Conservation (phyloP, 1,284 basidiomycete genomes). For the Sporisorium exsertum region DNA sequence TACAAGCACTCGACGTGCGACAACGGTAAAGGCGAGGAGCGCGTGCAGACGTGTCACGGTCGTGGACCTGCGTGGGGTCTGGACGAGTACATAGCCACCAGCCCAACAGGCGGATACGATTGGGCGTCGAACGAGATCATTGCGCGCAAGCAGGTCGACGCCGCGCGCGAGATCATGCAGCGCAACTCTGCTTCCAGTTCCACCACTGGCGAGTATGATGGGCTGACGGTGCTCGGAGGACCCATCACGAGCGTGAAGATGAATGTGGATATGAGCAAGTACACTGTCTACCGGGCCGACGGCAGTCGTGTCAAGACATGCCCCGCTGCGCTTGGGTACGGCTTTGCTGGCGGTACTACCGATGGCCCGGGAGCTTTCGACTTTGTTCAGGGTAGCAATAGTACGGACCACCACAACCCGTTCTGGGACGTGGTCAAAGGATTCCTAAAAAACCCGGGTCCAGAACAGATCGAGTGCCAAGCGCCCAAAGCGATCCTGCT, state of each 20-base stretch:
- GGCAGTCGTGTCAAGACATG: conserved; percentile 80
- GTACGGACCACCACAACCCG: conserved; percentile 76
- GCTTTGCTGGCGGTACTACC: conserved; percentile 77
- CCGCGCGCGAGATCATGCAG: conserved; percentile 47
- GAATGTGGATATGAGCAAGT: conserved; percentile 76
- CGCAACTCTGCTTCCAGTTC: conserved; percentile 9
- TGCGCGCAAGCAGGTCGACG: conserved; percentile 55
- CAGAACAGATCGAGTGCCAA: conserved; percentile 79
- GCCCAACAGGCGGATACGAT: conserved; percentile 59
- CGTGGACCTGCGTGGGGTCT: conserved; percentile 56
- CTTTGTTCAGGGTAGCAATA: conserved; percentile 82
- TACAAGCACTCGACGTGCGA: conserved; percentile 57
- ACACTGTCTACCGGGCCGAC: conserved; percentile 77
- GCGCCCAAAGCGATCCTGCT: conserved; percentile 81
- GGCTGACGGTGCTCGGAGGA: conserved; percentile 28
- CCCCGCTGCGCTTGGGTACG: conserved; percentile 77
- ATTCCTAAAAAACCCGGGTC: conserved; percentile 77
- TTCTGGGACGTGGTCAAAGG: conserved; percentile 80
- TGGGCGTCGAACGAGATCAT: conserved; percentile 60
- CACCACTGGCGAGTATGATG: conserved; percentile 19
- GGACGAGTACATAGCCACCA: conserved; percentile 31
- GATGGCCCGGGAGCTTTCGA: conserved; percentile 84
- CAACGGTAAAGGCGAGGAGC: conserved; percentile 45
- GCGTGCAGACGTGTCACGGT: conserved; percentile 58
- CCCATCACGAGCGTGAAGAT: conserved; percentile 57